phyloP scores from a whole-genome alignment of 345 rosid genomes.

The Ceriops decandra region DNA sequence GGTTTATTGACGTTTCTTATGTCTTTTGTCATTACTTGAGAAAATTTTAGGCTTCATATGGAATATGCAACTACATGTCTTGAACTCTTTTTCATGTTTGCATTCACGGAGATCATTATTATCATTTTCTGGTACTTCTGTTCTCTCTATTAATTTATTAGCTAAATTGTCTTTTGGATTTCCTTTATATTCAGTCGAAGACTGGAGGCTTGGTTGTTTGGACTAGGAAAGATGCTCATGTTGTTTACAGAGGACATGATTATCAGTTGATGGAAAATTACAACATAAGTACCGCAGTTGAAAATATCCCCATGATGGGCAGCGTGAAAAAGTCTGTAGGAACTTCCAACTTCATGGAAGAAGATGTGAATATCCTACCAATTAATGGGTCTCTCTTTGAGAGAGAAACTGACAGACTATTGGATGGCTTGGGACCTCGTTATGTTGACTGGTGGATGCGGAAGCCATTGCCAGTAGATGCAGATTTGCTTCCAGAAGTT shows the following conservation, averaged over 20 bases:
- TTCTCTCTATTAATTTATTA: constrained; percentile 2
- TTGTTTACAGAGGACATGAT: constrained; percentile 53
- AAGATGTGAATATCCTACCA: constrained; percentile 17
- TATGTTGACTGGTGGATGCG: constrained; percentile 91
- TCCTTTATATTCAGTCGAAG: constrained; percentile 51
- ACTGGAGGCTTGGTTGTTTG: constrained; percentile 82
- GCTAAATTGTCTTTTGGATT: constrained; percentile 12
- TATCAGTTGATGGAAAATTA: constrained; percentile 17
- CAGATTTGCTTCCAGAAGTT: constrained; percentile 66
- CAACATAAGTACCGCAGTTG: background rate
- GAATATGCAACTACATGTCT: background rate
- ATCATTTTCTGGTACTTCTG: background rate
- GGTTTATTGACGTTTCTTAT: too few relatives aligned
- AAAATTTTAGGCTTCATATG: too few relatives aligned
- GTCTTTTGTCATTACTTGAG: too few relatives aligned
- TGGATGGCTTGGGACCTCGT: constrained; percentile 84
- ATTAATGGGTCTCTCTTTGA: constrained; percentile 53
- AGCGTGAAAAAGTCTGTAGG: constrained; percentile 15
- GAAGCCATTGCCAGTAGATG: constrained; percentile 87
- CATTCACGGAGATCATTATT: background rate
- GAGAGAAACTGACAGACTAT: constrained; percentile 80
- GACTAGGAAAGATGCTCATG: constrained; percentile 53
- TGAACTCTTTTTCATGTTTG: background rate
- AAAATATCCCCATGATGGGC: constrained; percentile 12
- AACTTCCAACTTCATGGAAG: constrained; percentile 14